These are phyloP conservation scores for Inga laurina DNA, from an alignment of 306 rosid species.

Conservation along the genomic window DNA sequence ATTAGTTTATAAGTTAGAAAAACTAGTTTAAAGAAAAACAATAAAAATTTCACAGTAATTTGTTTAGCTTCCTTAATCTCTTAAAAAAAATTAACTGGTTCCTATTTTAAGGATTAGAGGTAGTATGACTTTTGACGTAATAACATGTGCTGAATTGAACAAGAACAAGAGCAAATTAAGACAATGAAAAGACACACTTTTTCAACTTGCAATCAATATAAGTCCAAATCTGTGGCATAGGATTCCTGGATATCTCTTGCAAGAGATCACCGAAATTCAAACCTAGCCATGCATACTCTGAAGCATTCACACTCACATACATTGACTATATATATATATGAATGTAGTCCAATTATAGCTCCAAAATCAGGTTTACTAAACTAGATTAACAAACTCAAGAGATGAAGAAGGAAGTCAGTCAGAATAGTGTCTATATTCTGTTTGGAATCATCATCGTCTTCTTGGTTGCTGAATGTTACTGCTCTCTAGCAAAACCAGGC, in stretches of 20 bases:
- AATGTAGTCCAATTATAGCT: neutral
- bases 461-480: neutral
- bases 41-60: no score
- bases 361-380: neutral
- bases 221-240: neutral
- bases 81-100: no score
- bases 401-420: neutral
- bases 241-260: neutral
- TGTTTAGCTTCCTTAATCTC: no score
- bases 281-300: neutral
- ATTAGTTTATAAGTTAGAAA: no score
- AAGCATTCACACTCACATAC: neutral
- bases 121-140: no score
- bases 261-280: neutral
- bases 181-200: neutral
- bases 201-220: neutral
- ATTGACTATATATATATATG: neutral
- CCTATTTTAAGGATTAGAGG: no score
- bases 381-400: neutral
- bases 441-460: neutral
- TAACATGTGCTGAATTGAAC: neutral
- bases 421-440: neutral
- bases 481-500: conserved; percentile 8
- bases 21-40: no score
- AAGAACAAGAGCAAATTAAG: neutral